Evolutionary conservation across 2,329 filamentous ascomycete species (phyloP).

Genomic region (Claviceps pazoutovae): DNA sequence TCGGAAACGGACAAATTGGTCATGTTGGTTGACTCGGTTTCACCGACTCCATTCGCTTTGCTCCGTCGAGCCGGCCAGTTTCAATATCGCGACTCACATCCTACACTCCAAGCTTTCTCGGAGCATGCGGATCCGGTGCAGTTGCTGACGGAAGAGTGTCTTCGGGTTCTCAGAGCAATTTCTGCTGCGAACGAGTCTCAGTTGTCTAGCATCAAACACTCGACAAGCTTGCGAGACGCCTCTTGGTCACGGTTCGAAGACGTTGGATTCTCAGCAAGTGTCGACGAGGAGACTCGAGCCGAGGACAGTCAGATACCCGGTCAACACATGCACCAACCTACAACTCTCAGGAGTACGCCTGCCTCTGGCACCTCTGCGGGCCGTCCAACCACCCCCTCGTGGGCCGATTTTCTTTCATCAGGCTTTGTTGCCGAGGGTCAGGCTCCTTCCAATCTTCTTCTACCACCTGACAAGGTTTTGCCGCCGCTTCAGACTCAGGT

Average conservation of each 20-base stretch:
- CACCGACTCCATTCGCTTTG: conserved; percentile 83
- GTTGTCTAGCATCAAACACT: conserved; percentile 54
- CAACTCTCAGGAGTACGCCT: conserved; percentile 49
- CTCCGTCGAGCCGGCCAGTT: conserved; percentile 87
- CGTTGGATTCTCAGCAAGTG: conserved; percentile 68
- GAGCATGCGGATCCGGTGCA: conserved; percentile 79
- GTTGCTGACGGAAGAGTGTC: conserved; percentile 85
- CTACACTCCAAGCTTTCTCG: conserved; percentile 71
- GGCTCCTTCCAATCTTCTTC: conserved; percentile 52
- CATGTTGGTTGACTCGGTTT: conserved; percentile 93
- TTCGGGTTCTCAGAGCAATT: conserved; percentile 77
- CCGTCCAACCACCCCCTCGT: conserved; percentile 87
- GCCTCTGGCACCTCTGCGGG: conserved; percentile 55
- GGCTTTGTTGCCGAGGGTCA: conserved; percentile 72
- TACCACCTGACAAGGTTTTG: conserved; percentile 85
- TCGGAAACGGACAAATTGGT: conserved; percentile 75
- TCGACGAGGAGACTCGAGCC: conserved; percentile 49
- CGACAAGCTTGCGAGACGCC: conserved; percentile 63
- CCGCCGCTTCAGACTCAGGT: conserved; percentile 64
- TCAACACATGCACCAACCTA: conserved; percentile 25
- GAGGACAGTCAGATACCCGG: conserved; percentile 42
- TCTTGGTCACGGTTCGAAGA: conserved; percentile 97
- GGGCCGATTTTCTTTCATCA: conserved; percentile 93
- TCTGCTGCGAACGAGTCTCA: conserved; percentile 79
- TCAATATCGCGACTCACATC: conserved; percentile 81